Percentiles rank a stretch among this genome's conserved stretches.
phyloP scores from a whole-genome alignment of 495 filamentous ascomycete genomes.

The Neurospora hispaniola region DNA sequence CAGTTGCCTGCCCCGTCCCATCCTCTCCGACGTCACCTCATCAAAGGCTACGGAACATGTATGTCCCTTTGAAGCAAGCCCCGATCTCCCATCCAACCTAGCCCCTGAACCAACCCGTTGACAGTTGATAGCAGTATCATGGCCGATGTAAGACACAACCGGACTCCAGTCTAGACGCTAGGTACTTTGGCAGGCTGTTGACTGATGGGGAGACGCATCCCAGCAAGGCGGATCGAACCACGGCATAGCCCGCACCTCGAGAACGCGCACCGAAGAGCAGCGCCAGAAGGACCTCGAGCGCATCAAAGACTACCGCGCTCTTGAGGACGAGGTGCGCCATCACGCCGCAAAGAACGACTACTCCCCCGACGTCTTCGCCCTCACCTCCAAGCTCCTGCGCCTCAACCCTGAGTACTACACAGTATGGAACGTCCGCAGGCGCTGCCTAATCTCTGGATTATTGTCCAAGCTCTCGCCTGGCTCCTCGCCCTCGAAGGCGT shows the following conservation, averaged over 20 bases:
- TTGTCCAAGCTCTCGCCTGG: conserved; percentile 40
- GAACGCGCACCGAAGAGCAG: conserved; percentile 54
- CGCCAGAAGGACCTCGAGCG: conserved; percentile 58
- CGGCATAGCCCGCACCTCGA: conserved; percentile 49
- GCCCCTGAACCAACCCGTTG: background rate
- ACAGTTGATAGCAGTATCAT: conserved; percentile 2
- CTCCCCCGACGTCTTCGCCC: conserved; percentile 53
- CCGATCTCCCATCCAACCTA: background rate
- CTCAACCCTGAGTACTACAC: conserved; percentile 98
- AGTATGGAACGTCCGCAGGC: conserved; percentile 90
- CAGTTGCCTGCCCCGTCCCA: background rate
- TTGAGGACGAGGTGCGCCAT: conserved; percentile 54
- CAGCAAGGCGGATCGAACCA: conserved; percentile 48
- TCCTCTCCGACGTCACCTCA: conserved; percentile 2
- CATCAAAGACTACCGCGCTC: conserved; percentile 65
- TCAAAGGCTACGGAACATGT: background rate
- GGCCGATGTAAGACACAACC: conserved; percentile 17
- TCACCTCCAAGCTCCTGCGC: conserved; percentile 70
- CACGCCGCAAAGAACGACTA: conserved; percentile 51
- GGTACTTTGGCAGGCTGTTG: conserved; percentile 7
- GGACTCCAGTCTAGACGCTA: background rate
- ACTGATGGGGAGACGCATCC: conserved; percentile 15
- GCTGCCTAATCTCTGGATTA: conserved; percentile 47
- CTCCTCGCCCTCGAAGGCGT: conserved; percentile 43
- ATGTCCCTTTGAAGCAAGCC: background rate